A percentile compares a stretch with the other conserved stretches of the same genome.
These are phyloP conservation scores for Xylariomycetidae sp. DNA, from an alignment of 2,329 filamentous ascomycete species.

Conservation along the genomic window DNA sequence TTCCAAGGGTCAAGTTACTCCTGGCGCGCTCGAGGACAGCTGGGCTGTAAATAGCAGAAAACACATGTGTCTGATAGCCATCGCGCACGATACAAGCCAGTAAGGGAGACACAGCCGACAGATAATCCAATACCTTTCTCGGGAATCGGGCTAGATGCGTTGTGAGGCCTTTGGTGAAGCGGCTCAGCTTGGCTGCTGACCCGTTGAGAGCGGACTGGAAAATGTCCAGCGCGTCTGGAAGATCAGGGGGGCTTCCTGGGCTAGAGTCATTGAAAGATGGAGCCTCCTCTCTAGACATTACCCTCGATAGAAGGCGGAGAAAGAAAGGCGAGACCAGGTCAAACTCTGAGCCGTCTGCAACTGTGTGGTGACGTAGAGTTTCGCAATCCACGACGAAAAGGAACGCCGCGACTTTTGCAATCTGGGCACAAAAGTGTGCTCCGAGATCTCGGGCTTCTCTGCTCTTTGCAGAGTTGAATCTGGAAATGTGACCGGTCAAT, in stretches of 20 bases:
- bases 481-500: too few relatives aligned
- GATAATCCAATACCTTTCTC: constrained; percentile 38
- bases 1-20: constrained; percentile 33
- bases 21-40: constrained; percentile 22
- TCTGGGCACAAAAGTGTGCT: constrained; percentile 30
- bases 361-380: constrained; percentile 22
- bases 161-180: constrained; percentile 37
- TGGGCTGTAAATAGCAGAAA: constrained; percentile 9
- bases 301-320: constrained; percentile 38
- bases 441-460: constrained; percentile 26
- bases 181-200: constrained; percentile 37
- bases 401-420: constrained; percentile 46
- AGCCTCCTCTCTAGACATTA: constrained; percentile 31
- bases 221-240: constrained; percentile 36
- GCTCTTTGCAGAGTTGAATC: constrained; percentile 15
- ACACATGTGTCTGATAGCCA: constrained; percentile 24
- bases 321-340: constrained; percentile 41
- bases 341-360: constrained; percentile 28
- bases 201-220: constrained; percentile 38
- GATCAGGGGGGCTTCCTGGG: constrained; percentile 24
- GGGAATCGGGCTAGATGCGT: constrained; percentile 40
- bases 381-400: constrained; percentile 47
- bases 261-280: constrained; percentile 26
- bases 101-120: constrained; percentile 31
- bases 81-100: constrained; percentile 18